Evolutionary conservation across 345 rosid species (phyloP).

Genomic region (Pugionium cornutum): DNA sequence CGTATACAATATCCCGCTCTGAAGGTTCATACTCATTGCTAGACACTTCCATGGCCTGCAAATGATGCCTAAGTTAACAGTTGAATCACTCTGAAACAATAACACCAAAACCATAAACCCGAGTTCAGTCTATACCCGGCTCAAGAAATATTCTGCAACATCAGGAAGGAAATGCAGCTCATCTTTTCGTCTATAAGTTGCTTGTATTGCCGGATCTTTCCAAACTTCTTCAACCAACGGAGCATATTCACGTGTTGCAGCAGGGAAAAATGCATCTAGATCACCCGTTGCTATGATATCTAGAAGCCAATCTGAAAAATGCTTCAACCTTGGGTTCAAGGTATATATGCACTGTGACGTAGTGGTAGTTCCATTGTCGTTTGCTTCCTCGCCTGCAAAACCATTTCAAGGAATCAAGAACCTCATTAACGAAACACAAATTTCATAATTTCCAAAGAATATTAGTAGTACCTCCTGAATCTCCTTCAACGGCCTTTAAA

Average conservation of each 20-base stretch:
- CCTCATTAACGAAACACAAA: neutral
- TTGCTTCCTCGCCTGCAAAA: conserved; percentile 56
- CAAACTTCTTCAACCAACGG: conserved; percentile 97
- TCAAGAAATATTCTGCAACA: conserved; percentile 88
- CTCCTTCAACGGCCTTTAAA: conserved; percentile 47
- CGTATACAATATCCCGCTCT: conserved; percentile 82
- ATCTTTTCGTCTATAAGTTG: conserved; percentile 78
- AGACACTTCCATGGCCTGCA: conserved; percentile 94
- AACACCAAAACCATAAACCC: neutral
- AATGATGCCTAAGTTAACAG: conserved; percentile 26
- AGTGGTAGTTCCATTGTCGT: conserved; percentile 39
- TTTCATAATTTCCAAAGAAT: neutral
- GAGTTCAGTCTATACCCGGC: conserved; percentile 57
- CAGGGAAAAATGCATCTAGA: conserved; percentile 96
- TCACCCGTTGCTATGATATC: conserved; percentile 98
- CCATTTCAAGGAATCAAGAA: conserved; percentile 7
- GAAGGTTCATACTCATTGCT: conserved; percentile 97
- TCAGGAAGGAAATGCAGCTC: conserved; percentile 98
- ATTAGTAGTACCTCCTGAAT: conserved; percentile 49
- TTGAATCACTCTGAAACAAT: neutral
- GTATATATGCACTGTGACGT: conserved; percentile 58
- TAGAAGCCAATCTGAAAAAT: conserved; percentile 97
- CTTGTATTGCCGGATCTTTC: conserved; percentile 97
- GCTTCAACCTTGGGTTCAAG: conserved; percentile 88
- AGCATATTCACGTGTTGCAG: conserved; percentile 98